These are phyloP conservation scores for Claviceps sp. DNA, from an alignment of 2,329 filamentous ascomycete species.

Conservation along the genomic window DNA sequence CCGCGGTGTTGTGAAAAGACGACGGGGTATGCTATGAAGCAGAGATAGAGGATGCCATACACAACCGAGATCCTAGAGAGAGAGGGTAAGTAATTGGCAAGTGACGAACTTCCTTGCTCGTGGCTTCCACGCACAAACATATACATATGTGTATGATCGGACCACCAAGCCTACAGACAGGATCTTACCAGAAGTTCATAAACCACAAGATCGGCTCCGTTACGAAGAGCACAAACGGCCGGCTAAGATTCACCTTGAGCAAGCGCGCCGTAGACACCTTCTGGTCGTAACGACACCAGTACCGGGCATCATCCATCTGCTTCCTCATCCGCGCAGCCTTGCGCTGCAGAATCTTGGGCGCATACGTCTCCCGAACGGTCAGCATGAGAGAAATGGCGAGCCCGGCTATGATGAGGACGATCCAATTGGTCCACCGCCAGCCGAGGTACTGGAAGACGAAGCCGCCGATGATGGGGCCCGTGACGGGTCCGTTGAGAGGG, in stretches of 20 bases:
- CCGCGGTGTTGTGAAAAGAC: slow-evolving; percentile 64
- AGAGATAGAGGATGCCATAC: slow-evolving; percentile 79
- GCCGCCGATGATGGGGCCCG: slow-evolving; percentile 48
- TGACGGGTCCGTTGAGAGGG: slow-evolving; percentile 60
- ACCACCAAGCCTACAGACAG: not conserved
- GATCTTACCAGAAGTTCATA: slow-evolving; percentile 48
- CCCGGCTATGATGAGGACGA: slow-evolving; percentile 59
- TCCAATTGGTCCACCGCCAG: slow-evolving; percentile 83
- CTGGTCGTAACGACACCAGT: slow-evolving; percentile 72
- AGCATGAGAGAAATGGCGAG: slow-evolving; percentile 45
- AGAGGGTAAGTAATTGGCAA: not conserved
- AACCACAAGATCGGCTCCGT: slow-evolving; percentile 73
- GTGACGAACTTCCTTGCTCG: no score
- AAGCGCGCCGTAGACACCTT: slow-evolving; percentile 50
- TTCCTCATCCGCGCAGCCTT: slow-evolving; percentile 52
- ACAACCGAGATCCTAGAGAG: slow-evolving; percentile 57
- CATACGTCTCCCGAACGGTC: slow-evolving; percentile 62
- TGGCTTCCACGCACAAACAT: no score
- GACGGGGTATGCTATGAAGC: slow-evolving; percentile 82
- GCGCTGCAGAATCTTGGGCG: slow-evolving; percentile 53
- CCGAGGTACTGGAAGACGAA: slow-evolving; percentile 59
- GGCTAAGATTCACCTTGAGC: slow-evolving; percentile 60
- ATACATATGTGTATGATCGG: no score
- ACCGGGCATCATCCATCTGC: slow-evolving; percentile 56
- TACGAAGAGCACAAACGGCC: slow-evolving; percentile 64